A percentile compares a stretch with the other conserved stretches of the same genome.
phyloP scores from a whole-genome alignment of 2,329 filamentous ascomycete genomes.

The Stylonectria norvegica region DNA sequence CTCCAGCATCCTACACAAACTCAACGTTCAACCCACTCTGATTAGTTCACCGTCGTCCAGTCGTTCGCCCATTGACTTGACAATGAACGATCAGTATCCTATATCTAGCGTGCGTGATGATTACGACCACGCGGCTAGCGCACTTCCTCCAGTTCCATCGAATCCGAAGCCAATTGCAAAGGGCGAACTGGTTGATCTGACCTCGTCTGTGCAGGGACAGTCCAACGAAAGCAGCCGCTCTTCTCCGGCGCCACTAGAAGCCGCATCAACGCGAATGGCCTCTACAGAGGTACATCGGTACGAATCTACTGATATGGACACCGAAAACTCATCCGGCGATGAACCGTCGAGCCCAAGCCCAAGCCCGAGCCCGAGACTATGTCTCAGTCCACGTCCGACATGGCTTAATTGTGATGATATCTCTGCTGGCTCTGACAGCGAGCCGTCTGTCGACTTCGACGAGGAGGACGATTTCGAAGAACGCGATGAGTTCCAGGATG shows the following conservation, averaged over 20 bases:
- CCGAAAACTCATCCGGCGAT: slow-evolving; percentile 9
- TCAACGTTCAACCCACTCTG: slow-evolving; percentile 27
- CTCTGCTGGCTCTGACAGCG: neutral
- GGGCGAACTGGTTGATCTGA: slow-evolving; percentile 4
- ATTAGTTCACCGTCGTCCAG: slow-evolving; percentile 4
- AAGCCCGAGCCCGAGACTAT: neutral
- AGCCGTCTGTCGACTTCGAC: neutral
- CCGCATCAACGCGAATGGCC: too few relatives aligned
- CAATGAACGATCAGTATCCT: slow-evolving; percentile 17
- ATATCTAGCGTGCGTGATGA: slow-evolving; percentile 13
- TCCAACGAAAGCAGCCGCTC: slow-evolving; percentile 6
- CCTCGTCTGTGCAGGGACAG: slow-evolving; percentile 5
- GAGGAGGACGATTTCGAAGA: slow-evolving; percentile 14
- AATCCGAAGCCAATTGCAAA: slow-evolving; percentile 1
- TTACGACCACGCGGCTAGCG: slow-evolving; percentile 2
- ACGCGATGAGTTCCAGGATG: slow-evolving; percentile 20
- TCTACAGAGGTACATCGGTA: too few relatives aligned
- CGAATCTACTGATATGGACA: slow-evolving; percentile 18
- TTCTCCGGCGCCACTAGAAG: too few relatives aligned
- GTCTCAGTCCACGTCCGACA: too few relatives aligned
- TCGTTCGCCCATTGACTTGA: slow-evolving; percentile 21
- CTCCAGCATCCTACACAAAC: slow-evolving; percentile 23
- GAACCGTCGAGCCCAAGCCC: slow-evolving; percentile 7
- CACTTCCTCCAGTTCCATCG: neutral
- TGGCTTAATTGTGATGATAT: neutral